phyloP scores from a whole-genome alignment of 1,139 yeast genomes.

The Suhomyces atakaporum region DNA sequence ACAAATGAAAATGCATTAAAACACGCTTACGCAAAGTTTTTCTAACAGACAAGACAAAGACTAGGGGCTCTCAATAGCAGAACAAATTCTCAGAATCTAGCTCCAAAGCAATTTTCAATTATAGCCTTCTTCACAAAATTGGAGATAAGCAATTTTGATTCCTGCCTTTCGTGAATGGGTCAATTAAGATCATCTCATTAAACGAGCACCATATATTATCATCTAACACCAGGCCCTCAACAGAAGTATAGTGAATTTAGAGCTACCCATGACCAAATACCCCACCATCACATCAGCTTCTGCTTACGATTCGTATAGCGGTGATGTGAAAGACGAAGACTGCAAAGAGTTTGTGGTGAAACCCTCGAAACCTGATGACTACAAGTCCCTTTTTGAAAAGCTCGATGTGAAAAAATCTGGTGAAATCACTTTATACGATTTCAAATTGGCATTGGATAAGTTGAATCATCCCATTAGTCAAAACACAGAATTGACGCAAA shows the following conservation, averaged over 20 bases:
- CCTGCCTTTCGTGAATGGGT: not conserved
- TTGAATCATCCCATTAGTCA: slow-evolving; percentile 68
- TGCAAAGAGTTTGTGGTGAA: slow-evolving; percentile 5
- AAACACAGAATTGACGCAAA: slow-evolving; percentile 59
- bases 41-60: not conserved
- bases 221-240: too few species aligned
- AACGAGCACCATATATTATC: too few species aligned
- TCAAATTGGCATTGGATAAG: slow-evolving; percentile 53
- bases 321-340: not conserved
- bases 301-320: slow-evolving; percentile 10
- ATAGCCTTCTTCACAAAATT: too few species aligned
- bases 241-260: too few species aligned
- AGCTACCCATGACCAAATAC: slow-evolving; percentile 8
- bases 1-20: slow-evolving; percentile 9
- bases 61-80: not conserved
- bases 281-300: slow-evolving; percentile 15
- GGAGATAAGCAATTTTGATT: too few species aligned
- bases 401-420: slow-evolving; percentile 59
- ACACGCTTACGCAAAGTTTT: slow-evolving; percentile 12
- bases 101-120: too few species aligned
- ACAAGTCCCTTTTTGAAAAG: slow-evolving; percentile 37
- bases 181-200: not conserved
- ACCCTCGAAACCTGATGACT: slow-evolving; percentile 21
- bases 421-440: slow-evolving; percentile 54
- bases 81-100: too few species aligned